Conservation (phyloP, 1,284 basidiomycete genomes). For the Ceratobasidium sp. region DNA sequence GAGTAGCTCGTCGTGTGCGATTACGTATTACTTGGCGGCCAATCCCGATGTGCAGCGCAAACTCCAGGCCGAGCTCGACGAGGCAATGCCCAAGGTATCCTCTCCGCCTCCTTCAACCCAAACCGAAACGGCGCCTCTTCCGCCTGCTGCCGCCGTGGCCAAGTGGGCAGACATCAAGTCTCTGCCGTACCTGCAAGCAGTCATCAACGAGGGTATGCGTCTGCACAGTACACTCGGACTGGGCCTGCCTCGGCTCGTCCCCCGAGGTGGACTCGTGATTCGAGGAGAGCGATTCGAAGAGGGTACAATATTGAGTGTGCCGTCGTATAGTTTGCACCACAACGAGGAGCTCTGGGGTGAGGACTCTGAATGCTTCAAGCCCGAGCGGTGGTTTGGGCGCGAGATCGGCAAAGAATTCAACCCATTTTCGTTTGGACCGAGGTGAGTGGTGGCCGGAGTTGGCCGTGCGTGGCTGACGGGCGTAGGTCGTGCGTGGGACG, state of each 20-base stretch:
- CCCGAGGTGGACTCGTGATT: constrained; percentile 68
- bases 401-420: constrained; percentile 78
- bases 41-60: constrained; percentile 71
- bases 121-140: constrained; percentile 49
- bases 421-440: constrained; percentile 63
- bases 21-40: constrained; percentile 78
- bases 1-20: constrained; percentile 79
- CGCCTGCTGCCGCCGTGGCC: constrained; percentile 61
- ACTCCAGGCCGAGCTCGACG: constrained; percentile 81
- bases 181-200: constrained; percentile 76
- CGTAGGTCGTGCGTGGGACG: constrained; percentile 45
- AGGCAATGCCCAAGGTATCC: constrained; percentile 57
- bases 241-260: constrained; percentile 81
- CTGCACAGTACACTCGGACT: constrained; percentile 80
- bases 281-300: constrained; percentile 66
- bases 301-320: constrained; percentile 75
- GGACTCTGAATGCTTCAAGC: constrained; percentile 38
- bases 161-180: constrained; percentile 68
- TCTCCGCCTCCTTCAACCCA: constrained; percentile 54
- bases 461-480: constrained; percentile 48
- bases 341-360: constrained; percentile 48
- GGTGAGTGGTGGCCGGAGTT: constrained; percentile 55
- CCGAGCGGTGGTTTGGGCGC: constrained; percentile 63
- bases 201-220: constrained; percentile 81
- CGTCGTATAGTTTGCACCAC: constrained; percentile 79